Evolutionary conservation across 495 filamentous ascomycete species (phyloP).

Genomic region (Copromyces sp.): DNA sequence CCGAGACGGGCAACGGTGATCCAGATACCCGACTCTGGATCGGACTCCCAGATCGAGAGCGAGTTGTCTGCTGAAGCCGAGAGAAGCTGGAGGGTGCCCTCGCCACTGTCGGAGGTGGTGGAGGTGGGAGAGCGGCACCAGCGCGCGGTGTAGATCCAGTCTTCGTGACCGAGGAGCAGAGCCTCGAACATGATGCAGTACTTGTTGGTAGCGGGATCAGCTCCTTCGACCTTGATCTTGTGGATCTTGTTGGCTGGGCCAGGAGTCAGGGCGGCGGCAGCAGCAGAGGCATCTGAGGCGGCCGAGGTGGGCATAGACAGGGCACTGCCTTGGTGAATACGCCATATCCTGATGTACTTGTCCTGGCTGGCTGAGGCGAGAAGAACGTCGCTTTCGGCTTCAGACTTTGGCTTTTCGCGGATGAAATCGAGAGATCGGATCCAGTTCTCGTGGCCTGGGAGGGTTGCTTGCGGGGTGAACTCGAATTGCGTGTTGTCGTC

Average conservation of each 20-base stretch:
- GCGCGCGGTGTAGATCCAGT: constrained; percentile 85
- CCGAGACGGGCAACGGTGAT: constrained; percentile 73
- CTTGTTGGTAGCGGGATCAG: constrained; percentile 15
- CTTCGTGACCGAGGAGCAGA: constrained; percentile 87
- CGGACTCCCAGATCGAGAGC: constrained; percentile 81
- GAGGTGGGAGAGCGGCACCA: constrained; percentile 50
- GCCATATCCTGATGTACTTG: constrained; percentile 93
- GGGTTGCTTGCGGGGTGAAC: constrained; percentile 66
- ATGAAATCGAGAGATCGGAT: constrained; percentile 75
- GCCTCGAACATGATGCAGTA: constrained; percentile 91
- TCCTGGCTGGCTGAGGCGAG: constrained; percentile 94
- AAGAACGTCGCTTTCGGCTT: constrained; percentile 53
- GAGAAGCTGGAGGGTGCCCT: constrained; percentile 57
- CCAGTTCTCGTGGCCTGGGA: constrained; percentile 93
- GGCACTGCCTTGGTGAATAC: constrained; percentile 59
- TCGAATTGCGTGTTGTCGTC: constrained; percentile 18
- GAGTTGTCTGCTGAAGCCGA: constrained; percentile 94
- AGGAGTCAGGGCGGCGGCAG: constrained; percentile 41
- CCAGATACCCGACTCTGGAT: constrained; percentile 79
- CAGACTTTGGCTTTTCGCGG: constrained; percentile 43
- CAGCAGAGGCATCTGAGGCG: constrained; percentile 29
- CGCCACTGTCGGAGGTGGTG: constrained; percentile 7
- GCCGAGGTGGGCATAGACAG: constrained; percentile 39
- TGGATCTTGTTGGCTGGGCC: constrained; percentile 70
- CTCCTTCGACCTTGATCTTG: constrained; percentile 41